Base-by-base conservation (phyloP, 139 green algal genomes). In the Chlorella sp. region DNA sequence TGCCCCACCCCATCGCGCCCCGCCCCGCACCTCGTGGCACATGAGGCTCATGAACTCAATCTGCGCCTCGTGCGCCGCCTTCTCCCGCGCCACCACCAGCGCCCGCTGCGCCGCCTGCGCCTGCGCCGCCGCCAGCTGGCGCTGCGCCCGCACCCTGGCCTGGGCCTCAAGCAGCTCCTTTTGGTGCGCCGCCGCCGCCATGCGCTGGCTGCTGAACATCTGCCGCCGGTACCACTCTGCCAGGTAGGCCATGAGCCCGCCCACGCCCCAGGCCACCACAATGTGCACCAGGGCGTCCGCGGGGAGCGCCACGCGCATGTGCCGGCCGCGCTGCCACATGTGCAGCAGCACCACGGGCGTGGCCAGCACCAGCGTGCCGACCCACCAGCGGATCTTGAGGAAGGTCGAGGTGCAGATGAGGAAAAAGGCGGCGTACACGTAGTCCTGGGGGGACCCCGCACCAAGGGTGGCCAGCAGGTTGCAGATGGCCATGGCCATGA, bases 1-100 rank as follows among this genome's bases (percentile, higher is more conserved):
- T n/a, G 22, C 3, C 64, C 3, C 33, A 55, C 51, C 31, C 26
- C 5, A 2, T 2, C 33, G 51, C 35, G 2, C 35, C 36, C 31
- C 17, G 36, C 67, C 24, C 27, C 36, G 35, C 70, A 87, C 82
- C 73, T 87, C 82, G 49, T 87, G 82, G 64, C 82, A 83, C 78
- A 79, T 83, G 30, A 79, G 77, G 26, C 33, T 72, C 82, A 87
- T 87, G 73, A 85, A 87, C 64, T 84, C 84, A 30, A 49, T 80
- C 84, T 93, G 91, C 49, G 87, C 90, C 74, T 95, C 91, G 64
- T 93, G 90, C 30, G 86, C 82, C 10, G 89, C 89, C 74, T 89
- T 87, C 80, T 95, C 89, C 0, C 85, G 77, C 30, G 82, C 88
- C 14, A 95, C 83, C 6, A 69, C 79, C 31, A 93, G 74, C 22